Evolutionary conservation across 805 yeast species (phyloP).

Genomic region (Pichia occidentalis): DNA sequence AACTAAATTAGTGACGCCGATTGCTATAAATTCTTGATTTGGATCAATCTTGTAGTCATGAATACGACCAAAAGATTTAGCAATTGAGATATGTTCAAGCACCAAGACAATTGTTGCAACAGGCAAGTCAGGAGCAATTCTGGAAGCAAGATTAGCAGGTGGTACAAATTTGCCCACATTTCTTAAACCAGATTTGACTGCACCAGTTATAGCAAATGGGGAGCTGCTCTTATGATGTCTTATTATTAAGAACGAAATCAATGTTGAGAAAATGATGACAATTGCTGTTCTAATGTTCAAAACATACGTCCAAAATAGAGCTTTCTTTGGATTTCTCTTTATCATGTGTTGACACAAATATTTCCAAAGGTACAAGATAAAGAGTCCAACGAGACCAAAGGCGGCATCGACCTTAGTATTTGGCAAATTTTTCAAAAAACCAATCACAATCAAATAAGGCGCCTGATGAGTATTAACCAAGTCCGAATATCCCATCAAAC

Average conservation of each 20-base stretch:
- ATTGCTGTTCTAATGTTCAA: conserved; percentile 76
- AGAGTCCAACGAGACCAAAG: conserved; percentile 71
- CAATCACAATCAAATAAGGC: conserved; percentile 61
- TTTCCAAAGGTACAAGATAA: conserved; percentile 68
- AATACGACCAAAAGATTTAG: conserved; percentile 87
- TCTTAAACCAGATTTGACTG: conserved; percentile 73
- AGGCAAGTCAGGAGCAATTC: conserved; percentile 72
- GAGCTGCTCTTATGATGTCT: conserved; percentile 33
- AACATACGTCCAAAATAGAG: conserved; percentile 52
- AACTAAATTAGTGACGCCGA: conserved; percentile 81
- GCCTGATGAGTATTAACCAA: conserved; percentile 66
- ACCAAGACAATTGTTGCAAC: conserved; percentile 78
- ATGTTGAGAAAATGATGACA: conserved; percentile 72
- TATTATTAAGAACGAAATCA: conserved; percentile 72
- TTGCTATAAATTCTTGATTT: conserved; percentile 89
- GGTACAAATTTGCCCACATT: conserved; percentile 64
- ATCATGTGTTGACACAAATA: conserved; percentile 53
- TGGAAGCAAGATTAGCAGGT: conserved; percentile 51
- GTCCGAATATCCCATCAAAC: conserved; percentile 65
- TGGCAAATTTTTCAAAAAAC: conserved; percentile 64
- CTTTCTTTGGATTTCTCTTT: conserved; percentile 55
- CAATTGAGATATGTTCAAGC: conserved; percentile 85
- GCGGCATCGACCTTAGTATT: conserved; percentile 74
- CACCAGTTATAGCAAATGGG: conserved; percentile 59
- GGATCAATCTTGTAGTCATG: conserved; percentile 87